Percentiles rank a stretch among this genome's conserved stretches.
Evolutionary conservation across 148 eudicot species (phyloP).

Genomic region (Rhododendron simsii): DNA sequence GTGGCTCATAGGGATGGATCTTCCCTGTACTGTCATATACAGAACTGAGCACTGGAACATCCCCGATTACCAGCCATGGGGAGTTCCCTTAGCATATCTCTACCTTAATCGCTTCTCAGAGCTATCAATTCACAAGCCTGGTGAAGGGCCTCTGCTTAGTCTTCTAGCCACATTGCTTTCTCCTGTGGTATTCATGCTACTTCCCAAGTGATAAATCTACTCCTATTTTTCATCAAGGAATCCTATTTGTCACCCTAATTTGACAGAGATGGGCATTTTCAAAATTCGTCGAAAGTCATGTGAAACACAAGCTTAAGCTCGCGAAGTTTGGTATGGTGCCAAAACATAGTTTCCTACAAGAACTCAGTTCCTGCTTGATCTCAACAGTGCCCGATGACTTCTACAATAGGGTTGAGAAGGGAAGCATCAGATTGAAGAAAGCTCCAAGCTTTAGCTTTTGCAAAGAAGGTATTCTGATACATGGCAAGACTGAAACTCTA

Average conservation of each 20-base stretch:
- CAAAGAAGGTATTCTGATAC: slow-evolving; percentile 40
- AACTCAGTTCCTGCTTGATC: slow-evolving; percentile 40
- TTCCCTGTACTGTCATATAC: slow-evolving; percentile 55
- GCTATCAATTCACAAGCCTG: slow-evolving; percentile 65
- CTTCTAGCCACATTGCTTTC: slow-evolving; percentile 52
- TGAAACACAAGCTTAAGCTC: slow-evolving; percentile 37
- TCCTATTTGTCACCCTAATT: slow-evolving; percentile 14
- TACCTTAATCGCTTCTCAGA: slow-evolving; percentile 61
- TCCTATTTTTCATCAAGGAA: not conserved
- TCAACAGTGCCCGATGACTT: slow-evolving; percentile 42
- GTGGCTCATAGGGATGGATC: slow-evolving; percentile 32
- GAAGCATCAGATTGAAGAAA: slow-evolving; percentile 51
- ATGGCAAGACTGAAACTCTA: slow-evolving; percentile 24
- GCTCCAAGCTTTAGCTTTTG: slow-evolving; percentile 38
- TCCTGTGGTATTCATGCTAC: slow-evolving; percentile 39
- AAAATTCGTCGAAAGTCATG: slow-evolving; percentile 55
- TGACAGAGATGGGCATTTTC: slow-evolving; percentile 55
- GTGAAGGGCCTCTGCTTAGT: slow-evolving; percentile 42
- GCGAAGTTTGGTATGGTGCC: slow-evolving; percentile 52
- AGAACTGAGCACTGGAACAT: slow-evolving; percentile 59
- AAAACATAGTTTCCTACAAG: slow-evolving; percentile 41
- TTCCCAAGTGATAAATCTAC: not conserved
- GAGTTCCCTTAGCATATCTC: slow-evolving; percentile 32
- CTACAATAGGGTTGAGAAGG: slow-evolving; percentile 48
- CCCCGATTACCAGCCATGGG: slow-evolving; percentile 50